Conservation (phyloP, 2,329 filamentous ascomycete genomes). For the Aspergillus pseudonomiae region DNA sequence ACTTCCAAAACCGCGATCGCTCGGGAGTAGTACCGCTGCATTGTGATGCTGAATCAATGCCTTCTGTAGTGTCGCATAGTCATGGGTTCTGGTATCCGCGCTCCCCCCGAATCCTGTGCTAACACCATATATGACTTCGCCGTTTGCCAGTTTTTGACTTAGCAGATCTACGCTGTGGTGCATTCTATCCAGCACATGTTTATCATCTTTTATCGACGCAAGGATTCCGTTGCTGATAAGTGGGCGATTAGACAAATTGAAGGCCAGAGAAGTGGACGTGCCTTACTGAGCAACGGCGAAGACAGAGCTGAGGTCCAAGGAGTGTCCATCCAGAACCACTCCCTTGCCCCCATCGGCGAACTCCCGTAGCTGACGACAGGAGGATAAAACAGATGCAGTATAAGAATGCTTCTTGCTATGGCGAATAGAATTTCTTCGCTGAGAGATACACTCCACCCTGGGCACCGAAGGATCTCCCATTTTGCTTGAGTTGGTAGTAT, state of each 20-base stretch:
- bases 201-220: background rate
- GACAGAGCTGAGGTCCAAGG: slow-evolving; percentile 12
- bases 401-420: background rate
- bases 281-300: slow-evolving; percentile 16
- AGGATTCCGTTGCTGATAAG: background rate
- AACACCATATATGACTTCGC: slow-evolving; percentile 48
- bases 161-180: slow-evolving; percentile 18
- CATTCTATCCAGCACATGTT: slow-evolving; percentile 12
- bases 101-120: slow-evolving; percentile 70
- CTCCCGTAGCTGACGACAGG: background rate
- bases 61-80: slow-evolving; percentile 54
- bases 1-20: slow-evolving; percentile 17
- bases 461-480: background rate
- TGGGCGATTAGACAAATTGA: background rate
- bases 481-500: background rate
- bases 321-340: slow-evolving; percentile 14
- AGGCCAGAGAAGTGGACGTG: no score
- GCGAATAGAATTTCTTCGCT: background rate
- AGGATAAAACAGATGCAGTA: slow-evolving; percentile 1
- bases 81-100: slow-evolving; percentile 61
- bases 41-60: slow-evolving; percentile 45
- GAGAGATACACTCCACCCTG: no score
- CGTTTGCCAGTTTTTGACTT: slow-evolving; percentile 12
- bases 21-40: slow-evolving; percentile 47
- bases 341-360: background rate